Evolutionary conservation across 306 rosid genomes (phyloP).

Genomic region (Cucumis hystrix): DNA sequence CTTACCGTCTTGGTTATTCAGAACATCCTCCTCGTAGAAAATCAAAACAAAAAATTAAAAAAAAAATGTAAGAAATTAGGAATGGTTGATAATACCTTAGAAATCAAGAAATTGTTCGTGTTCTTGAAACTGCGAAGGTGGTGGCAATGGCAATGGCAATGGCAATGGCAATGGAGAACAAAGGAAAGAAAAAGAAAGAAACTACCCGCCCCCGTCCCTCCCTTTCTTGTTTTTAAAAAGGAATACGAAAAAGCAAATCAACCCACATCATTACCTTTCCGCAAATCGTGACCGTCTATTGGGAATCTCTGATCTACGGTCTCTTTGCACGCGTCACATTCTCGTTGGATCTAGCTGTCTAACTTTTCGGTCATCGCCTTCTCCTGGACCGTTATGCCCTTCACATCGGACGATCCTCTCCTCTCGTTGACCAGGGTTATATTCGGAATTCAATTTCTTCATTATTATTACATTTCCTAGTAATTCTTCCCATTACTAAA

Average conservation of each 20-base stretch:
- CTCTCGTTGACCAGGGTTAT: background rate
- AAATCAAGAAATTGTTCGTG: background rate
- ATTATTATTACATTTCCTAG: background rate
- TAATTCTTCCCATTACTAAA: background rate
- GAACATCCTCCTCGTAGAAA: background rate
- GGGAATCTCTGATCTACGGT: conserved; percentile 25
- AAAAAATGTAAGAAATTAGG: background rate
- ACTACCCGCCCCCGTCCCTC: conserved; percentile 28
- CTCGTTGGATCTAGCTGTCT: conserved; percentile 57
- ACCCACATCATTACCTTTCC: conserved; percentile 35
- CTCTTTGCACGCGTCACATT: conserved; percentile 37
- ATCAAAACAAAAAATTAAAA: background rate
- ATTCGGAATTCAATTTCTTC: background rate
- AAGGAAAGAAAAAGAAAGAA: background rate
- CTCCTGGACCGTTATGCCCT: background rate
- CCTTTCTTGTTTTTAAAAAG: conserved; percentile 36
- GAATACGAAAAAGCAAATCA: conserved; percentile 27
- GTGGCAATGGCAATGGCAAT: background rate
- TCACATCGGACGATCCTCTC: background rate
- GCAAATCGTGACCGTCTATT: conserved; percentile 35
- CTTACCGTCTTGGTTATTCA: background rate
- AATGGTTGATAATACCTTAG: background rate
- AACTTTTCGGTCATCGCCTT: conserved; percentile 22
- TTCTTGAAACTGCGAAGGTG: background rate
- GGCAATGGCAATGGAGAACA: background rate